Evolutionary conservation across 2,329 filamentous ascomycete genomes (phyloP), one percentile per base, ranked within the genome.

Genomic region (Sporothrix luriei): DNA sequence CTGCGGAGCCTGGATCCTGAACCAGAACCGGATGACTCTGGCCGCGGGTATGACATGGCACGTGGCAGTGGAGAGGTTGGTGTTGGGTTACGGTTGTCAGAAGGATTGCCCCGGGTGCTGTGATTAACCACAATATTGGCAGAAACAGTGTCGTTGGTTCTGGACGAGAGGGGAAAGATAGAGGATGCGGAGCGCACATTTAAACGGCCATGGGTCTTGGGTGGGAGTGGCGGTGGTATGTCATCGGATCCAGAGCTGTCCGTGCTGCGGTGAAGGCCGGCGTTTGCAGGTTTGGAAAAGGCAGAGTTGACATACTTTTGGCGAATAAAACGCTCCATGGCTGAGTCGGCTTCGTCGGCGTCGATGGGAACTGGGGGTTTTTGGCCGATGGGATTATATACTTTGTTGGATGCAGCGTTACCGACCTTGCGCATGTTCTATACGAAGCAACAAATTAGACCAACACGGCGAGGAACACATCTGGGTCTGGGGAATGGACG

Each of bases 351-450:
- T 81, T 98, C 94, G 80, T 99, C 95, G 51, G 88, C 88, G 77
- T 98, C 95, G 75, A 97, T 85, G 0, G 95, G 94, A 19, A 97
- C 89, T 4, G 94, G 88, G 1, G 95, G 90, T 75, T 89, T 91
- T 75, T 91, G 87, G 79, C 92, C 93, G 74, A 91, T 87, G 38
- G 95, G 91, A 77, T 99, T 99, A 82, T 93, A 97, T 70, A 88
- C 87, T 78, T 91, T 90, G 83, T 99, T 99, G 69, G 93, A 96
- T 52, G 88, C 85, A 64, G 84, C 81, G 78, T 99, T 99, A 76
- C 95, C 95, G 75, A 93, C 90, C 76, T 90, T 91, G 82, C 92
- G 95, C 95, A 99, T 99, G 77, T 90, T 94, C 92, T 97, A 75
- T 1, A 43, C 14, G 11, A 40, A 46, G 21, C 43, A 24, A 49